Percentiles rank a stretch among this genome's conserved stretches.
Evolutionary conservation across 768 basidiomycete species (phyloP).

Genomic region (Strobilomyces echinocephalus): DNA sequence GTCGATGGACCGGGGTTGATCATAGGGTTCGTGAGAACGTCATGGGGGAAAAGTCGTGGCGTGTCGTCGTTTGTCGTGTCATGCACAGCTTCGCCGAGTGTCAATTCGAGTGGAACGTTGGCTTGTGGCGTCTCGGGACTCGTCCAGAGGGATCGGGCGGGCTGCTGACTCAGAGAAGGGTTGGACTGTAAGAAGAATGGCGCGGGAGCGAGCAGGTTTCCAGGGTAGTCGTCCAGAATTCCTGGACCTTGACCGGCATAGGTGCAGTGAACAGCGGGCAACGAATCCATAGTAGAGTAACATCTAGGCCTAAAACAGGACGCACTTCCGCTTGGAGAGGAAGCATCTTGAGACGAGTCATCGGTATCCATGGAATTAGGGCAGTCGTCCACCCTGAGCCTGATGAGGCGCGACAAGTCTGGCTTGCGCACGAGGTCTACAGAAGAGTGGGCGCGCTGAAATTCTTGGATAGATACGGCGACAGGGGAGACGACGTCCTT

Average conservation of each 20-base stretch:
- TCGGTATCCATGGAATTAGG: conserved; percentile 28
- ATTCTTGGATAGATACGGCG: conserved; percentile 19
- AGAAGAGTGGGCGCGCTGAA: conserved; percentile 31
- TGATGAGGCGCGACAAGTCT: conserved; percentile 21
- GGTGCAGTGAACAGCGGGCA: conserved; percentile 7
- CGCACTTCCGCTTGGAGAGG: conserved; percentile 19
- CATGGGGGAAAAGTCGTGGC: conserved; percentile 15
- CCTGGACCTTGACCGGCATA: conserved; percentile 6
- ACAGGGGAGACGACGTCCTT: conserved; percentile 26
- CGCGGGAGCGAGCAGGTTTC: conserved; percentile 14
- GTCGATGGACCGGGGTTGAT: neutral
- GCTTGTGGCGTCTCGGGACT: conserved; percentile 9
- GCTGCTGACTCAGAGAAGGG: conserved; percentile 7
- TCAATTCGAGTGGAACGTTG: neutral
- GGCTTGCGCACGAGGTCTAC: conserved; percentile 30
- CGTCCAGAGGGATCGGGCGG: conserved; percentile 2
- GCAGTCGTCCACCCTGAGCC: conserved; percentile 20
- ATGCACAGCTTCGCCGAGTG: conserved; percentile 6
- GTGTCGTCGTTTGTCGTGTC: conserved; percentile 11
- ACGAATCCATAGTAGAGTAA: conserved; percentile 21
- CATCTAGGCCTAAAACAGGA: conserved; percentile 18
- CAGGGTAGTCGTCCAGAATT: neutral
- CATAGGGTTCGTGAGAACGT: conserved; percentile 4
- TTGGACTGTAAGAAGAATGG: conserved; percentile 13
- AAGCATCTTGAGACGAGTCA: conserved; percentile 29